Evolutionary conservation across 2,329 filamentous ascomycete species (phyloP), one percentile per base, ranked within the genome.

Genomic region (Exutisphaerella laricina): DNA sequence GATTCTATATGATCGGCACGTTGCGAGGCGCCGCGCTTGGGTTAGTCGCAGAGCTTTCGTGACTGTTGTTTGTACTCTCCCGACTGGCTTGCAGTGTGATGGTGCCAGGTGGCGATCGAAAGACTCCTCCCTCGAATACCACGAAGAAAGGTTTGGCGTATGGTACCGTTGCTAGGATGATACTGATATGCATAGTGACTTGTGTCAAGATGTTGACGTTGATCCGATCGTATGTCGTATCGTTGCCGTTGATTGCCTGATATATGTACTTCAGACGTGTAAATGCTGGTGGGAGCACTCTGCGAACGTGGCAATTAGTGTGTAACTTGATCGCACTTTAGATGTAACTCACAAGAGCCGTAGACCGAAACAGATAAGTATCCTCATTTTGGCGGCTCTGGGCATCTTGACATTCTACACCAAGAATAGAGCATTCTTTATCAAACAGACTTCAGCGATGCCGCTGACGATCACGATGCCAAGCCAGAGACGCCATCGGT

Each of bases 111-210:
- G 50, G 50, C 13, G 45, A 37, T 6, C 36, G 22, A 33, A 50
- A 53, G 3, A 48, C 43, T 3, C 50, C 45, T 4, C 42, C 48
- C 25, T 52, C 41, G 29, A 56, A 54, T 4, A 53, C 45, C 1
- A 47, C 39, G 36, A 60, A 57, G 48, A 61, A 60, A 2, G 57
- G 54, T 35, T 58, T 62, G 38, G 52, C 53, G 43, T 57, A 61
- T 1, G 57, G 59, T 1, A 62, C 25, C 0, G 59, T 62, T 3
- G 57, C 54, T 9, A 58, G 43, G 18, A 60, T 57, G 35, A 60
- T 48, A 48, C 49, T 53, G 17, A 59, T 17, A 35, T 62, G 55
- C 28, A 59, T 46, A 3, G 51, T 49, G 9, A 61, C 37, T 22
- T 57, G 46, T 1, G 50, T 51, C 33, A 57, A 36, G 34, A 60